Percentiles rank a stretch among this genome's conserved stretches.
Evolutionary conservation across 805 yeast species (phyloP).

Genomic region (Crinitomyces ghanaensis): DNA sequence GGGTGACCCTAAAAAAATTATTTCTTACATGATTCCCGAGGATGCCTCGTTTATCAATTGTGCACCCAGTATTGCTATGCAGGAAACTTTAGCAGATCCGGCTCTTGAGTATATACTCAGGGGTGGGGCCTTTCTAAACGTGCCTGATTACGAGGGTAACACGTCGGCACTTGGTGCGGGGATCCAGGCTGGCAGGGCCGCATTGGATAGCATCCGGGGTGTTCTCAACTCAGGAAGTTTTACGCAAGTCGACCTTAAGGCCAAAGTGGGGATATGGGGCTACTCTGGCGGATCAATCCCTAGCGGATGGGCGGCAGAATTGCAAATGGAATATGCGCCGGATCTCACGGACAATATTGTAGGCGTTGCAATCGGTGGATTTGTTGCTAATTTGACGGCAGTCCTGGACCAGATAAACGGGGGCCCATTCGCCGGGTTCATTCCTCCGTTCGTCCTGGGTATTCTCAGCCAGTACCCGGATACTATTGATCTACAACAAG

Average conservation of each 20-base stretch:
- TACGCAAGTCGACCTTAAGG: conserved; percentile 27
- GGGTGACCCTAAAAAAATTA: conserved; percentile 9
- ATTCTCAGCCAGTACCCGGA: conserved; percentile 20
- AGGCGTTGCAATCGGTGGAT: conserved; percentile 20
- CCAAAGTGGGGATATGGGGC: conserved; percentile 69
- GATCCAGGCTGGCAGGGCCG: conserved; percentile 17
- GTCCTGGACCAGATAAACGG: conserved; percentile 12
- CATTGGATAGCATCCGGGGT: conserved; percentile 21
- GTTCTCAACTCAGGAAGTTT: conserved; percentile 10
- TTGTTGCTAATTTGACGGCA: conserved; percentile 13
- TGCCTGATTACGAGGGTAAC: conserved; percentile 23
- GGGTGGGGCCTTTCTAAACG: conserved; percentile 9
- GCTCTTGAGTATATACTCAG: conserved; percentile 7
- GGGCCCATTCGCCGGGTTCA: conserved; percentile 18
- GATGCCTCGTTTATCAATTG: conserved; percentile 16
- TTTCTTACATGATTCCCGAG: conserved; percentile 19
- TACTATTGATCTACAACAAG: not conserved
- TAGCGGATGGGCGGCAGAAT: conserved; percentile 18
- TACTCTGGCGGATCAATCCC: conserved; percentile 61
- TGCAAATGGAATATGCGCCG: conserved; percentile 19
- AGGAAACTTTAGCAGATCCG: conserved; percentile 6
- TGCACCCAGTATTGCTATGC: conserved; percentile 19
- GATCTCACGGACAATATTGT: conserved; percentile 16
- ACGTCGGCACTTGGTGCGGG: conserved; percentile 22
- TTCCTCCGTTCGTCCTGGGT: conserved; percentile 20